Conservation (phyloP, 1,139 yeast species). For the Blastobotrys capitulatus region DNA sequence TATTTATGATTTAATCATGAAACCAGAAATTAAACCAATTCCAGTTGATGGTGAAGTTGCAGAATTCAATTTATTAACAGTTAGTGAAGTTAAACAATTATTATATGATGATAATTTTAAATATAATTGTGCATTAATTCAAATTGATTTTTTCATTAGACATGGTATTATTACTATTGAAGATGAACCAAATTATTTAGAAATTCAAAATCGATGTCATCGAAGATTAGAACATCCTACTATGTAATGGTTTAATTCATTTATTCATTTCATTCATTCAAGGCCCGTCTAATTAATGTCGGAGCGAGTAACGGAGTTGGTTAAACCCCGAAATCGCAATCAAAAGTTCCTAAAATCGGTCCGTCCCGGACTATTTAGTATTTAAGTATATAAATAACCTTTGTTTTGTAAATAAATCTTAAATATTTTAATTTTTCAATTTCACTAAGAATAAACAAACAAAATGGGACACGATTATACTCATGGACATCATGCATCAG, state of each 20-base stretch:
- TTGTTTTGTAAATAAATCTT: too few relatives aligned
- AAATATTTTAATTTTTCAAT: too few relatives aligned
- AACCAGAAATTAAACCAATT: conserved; percentile 46
- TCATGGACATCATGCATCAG: conserved; percentile 27
- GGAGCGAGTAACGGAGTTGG: too few relatives aligned
- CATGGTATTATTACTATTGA: conserved; percentile 64
- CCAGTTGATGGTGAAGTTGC: conserved; percentile 89
- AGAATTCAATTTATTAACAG: conserved; percentile 56
- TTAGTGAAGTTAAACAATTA: conserved; percentile 44
- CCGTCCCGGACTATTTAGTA: too few relatives aligned
- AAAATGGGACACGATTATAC: conserved; percentile 17
- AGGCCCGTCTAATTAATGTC: too few relatives aligned
- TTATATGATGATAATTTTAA: conserved; percentile 58
- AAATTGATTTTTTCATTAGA: conserved; percentile 78
- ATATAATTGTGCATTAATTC: conserved; percentile 79
- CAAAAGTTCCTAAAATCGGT: too few relatives aligned
- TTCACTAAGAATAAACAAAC: too few relatives aligned
- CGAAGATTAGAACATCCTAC: conserved; percentile 39
- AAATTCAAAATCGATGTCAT: conserved; percentile 56
- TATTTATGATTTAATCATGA: conserved; percentile 64
- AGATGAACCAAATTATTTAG: conserved; percentile 56
- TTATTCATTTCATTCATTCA: too few relatives aligned
- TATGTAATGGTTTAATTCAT: not conserved
- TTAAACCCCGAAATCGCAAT: too few relatives aligned
- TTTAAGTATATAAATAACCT: too few relatives aligned